Base-by-base conservation (phyloP, 2,329 filamentous ascomycete species). In the Trichoderma aggressivum region DNA sequence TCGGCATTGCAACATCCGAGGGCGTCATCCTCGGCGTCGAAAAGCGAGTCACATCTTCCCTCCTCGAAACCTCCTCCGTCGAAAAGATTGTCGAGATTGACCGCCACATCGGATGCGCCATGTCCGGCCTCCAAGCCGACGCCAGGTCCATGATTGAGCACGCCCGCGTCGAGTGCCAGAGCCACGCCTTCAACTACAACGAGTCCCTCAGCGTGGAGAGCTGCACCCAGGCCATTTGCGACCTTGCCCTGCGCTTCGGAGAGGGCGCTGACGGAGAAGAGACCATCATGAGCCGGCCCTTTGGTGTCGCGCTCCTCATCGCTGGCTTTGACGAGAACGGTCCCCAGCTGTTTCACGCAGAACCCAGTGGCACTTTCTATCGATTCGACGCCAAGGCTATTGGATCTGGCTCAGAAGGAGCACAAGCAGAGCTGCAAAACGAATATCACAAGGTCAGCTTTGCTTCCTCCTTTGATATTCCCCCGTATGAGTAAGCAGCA, bases 61-160 rank as follows among this genome's bases (percentile, higher is more conserved):
- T 99, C 74, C 93, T 99, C 79, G 96, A 98, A 84, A 97, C 96
- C 36, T 97, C 93, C 60, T 98, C 94, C 53, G 96, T 99, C 79
- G 96, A 99, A 85, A 99, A 99, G 90, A 98, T 99, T 79, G 95
- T 99, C 82, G 96, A 99, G 83, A 98, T 99, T 82, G 96, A 99
- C 86, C 90, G 93, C 81, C 96, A 99, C 86, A 98, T 99, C 78
- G 96, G 96, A 79, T 98, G 96, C 85, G 96, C 96, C 84, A 99
- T 99, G 94, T 96, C 92, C 47, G 96, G 96, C 60, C 89, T 99
- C 75, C 96, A 99, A 87, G 96, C 96, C 79, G 96, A 99, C 82
- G 96, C 96, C 74, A 92, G 96, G 80, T 96, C 92, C 84, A 97
- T 99, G 92, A 90, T 99, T 75, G 96, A 99, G 86, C 96, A 99